Percentiles rank a stretch among this genome's conserved stretches.
Conservation (phyloP, 495 filamentous ascomycete genomes). For the Trypethelium eluteriae region DNA sequence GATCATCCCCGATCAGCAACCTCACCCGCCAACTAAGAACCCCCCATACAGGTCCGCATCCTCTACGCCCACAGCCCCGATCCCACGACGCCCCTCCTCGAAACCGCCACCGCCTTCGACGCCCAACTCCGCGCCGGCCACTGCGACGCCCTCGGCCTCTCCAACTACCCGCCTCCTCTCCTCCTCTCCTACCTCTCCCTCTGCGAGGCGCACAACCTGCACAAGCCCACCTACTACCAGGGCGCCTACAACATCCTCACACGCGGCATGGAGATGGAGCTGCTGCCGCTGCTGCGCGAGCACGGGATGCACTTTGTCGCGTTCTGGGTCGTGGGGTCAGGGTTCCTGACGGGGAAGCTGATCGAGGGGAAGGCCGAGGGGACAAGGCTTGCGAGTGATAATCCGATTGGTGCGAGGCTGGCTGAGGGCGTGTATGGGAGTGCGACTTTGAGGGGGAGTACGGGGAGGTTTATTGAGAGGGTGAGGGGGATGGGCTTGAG, state of each 20-base stretch:
- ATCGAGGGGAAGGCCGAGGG: conserved; percentile 5
- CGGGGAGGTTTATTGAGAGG: conserved; percentile 12
- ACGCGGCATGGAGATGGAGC: conserved; percentile 19
- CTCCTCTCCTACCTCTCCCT: conserved; percentile 15
- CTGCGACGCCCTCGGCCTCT: conserved; percentile 16
- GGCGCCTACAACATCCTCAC: conserved; percentile 23
- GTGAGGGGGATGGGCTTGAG: conserved; percentile 23
- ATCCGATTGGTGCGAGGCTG: conserved; percentile 10
- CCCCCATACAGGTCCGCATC: background rate
- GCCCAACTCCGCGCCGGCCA: conserved; percentile 5
- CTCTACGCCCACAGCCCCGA: conserved; percentile 15
- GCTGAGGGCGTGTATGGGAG: conserved; percentile 10
- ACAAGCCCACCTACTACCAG: conserved; percentile 21
- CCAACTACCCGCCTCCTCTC: conserved; percentile 17
- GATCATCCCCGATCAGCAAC: background rate
- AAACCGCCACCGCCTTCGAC: conserved; percentile 13
- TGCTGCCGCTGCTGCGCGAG: conserved; percentile 20
- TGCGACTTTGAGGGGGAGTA: conserved; percentile 13
- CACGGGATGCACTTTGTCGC: conserved; percentile 18
- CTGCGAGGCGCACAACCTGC: conserved; percentile 18
- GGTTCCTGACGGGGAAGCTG: conserved; percentile 21
- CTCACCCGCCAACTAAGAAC: background rate
- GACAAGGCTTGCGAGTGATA: conserved; percentile 12
- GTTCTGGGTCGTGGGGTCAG: conserved; percentile 17
- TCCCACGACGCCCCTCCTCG: conserved; percentile 8